These are phyloP conservation scores for Fragosphaeria purpurea DNA, from an alignment of 2,329 filamentous ascomycete species.

Conservation along the genomic window DNA sequence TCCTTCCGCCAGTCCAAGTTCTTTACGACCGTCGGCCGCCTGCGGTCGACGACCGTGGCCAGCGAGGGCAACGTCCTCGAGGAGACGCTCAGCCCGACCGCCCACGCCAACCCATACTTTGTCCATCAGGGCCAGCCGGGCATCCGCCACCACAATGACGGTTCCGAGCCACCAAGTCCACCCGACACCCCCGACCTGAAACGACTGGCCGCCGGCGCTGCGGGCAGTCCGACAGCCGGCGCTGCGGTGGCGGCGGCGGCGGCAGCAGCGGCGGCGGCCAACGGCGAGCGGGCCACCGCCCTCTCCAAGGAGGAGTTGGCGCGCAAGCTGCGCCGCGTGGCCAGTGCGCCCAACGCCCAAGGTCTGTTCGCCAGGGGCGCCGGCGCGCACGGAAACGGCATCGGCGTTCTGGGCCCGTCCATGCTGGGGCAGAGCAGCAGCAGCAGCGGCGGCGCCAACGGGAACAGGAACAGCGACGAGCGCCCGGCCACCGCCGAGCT, in stretches of 20 bases:
- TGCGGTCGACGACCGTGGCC: constrained; percentile 80
- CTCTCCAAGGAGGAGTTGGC: constrained; percentile 90
- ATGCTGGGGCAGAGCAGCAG: background rate
- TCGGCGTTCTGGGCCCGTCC: background rate
- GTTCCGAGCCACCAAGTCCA: constrained; percentile 83
- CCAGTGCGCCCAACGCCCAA: constrained; percentile 93
- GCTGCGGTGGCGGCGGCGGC: constrained; percentile 4
- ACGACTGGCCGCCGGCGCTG: constrained; percentile 55
- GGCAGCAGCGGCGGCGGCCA: constrained; percentile 32
- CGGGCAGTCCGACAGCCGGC: constrained; percentile 32
- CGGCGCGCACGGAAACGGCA: constrained; percentile 15
- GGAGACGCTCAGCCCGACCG: constrained; percentile 81
- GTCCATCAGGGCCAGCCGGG: constrained; percentile 90
- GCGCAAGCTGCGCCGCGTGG: constrained; percentile 83
- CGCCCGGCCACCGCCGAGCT: constrained; percentile 78
- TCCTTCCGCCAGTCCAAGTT: constrained; percentile 78
- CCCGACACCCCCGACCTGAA: constrained; percentile 79
- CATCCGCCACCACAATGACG: constrained; percentile 88
- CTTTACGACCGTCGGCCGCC: constrained; percentile 76
- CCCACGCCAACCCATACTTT: constrained; percentile 94
- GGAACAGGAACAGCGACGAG: constrained; percentile 34
- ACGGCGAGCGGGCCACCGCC: constrained; percentile 59
- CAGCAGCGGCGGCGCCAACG: background rate
- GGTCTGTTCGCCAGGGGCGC: constrained; percentile 65
- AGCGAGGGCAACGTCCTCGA: constrained; percentile 89